These are phyloP conservation scores for Anisogramma anomala DNA, from an alignment of 2,329 filamentous ascomycete species.

Conservation along the genomic window DNA sequence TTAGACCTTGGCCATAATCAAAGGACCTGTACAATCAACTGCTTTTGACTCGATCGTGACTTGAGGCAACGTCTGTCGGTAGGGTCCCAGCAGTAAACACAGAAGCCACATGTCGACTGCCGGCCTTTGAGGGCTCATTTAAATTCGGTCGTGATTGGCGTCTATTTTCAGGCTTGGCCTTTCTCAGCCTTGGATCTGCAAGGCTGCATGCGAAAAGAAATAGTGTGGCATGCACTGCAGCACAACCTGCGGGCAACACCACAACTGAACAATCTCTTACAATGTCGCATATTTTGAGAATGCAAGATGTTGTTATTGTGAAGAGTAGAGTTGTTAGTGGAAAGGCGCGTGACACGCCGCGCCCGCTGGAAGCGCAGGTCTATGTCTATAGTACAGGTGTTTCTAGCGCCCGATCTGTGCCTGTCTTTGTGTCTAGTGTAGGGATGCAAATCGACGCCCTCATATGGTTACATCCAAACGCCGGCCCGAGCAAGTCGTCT, in stretches of 20 bases:
- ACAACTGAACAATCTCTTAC: too few species aligned
- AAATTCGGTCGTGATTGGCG: neutral
- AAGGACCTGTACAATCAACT: too few species aligned
- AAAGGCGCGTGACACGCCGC: slow-evolving; percentile 13
- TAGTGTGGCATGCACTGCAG: neutral
- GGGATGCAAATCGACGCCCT: slow-evolving; percentile 17
- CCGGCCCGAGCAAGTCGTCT: slow-evolving; percentile 28
- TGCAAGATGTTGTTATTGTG: too few species aligned
- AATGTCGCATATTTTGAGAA: too few species aligned
- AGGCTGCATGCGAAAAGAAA: neutral
- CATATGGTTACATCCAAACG: slow-evolving; percentile 13
- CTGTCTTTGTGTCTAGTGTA: slow-evolving; percentile 16
- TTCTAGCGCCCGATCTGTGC: slow-evolving; percentile 6
- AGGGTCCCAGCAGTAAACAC: too few species aligned
- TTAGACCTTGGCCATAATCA: too few species aligned
- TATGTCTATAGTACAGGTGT: slow-evolving; percentile 15
- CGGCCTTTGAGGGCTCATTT: too few species aligned
- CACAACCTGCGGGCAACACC: neutral
- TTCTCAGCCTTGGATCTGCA: neutral
- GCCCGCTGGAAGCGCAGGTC: slow-evolving; percentile 13
- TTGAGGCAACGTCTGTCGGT: too few species aligned
- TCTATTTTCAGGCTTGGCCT: neutral
- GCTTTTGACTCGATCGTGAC: too few species aligned
- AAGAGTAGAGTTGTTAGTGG: slow-evolving; percentile 15
- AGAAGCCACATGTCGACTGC: too few species aligned